phyloP scores from a whole-genome alignment of 2,329 filamentous ascomycete species.

The Gaeumannomyces tritici region DNA sequence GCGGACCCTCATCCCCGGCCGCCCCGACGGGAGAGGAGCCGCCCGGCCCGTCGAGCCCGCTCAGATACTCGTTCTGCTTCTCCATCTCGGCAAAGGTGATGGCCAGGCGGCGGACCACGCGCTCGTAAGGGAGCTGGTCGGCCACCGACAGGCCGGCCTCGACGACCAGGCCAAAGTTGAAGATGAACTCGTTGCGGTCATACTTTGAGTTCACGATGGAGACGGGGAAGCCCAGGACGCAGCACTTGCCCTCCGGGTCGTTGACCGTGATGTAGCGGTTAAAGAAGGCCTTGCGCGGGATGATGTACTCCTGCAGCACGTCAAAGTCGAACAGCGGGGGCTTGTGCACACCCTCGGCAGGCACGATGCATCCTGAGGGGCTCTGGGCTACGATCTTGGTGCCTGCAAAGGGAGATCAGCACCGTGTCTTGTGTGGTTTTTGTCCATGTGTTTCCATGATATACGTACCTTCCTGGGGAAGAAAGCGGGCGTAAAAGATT shows the following conservation, averaged over 20 bases:
- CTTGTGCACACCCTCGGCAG: conserved; percentile 22
- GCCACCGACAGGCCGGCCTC: conserved; percentile 27
- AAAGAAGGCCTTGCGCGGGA: conserved; percentile 90
- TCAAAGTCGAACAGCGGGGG: conserved; percentile 74
- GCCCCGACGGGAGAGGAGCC: conserved; percentile 3
- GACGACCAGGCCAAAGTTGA: conserved; percentile 77
- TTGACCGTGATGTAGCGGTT: conserved; percentile 79
- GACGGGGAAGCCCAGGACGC: conserved; percentile 80
- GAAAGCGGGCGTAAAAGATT: conserved; percentile 62
- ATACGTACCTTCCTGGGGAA: conserved; percentile 50
- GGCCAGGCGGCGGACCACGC: conserved; percentile 77
- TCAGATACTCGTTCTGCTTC: conserved; percentile 80
- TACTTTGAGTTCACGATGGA: conserved; percentile 78
- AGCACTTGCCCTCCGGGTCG: conserved; percentile 59
- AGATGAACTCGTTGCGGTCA: conserved; percentile 91
- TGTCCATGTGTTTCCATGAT: no score
- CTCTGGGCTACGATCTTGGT: conserved; percentile 55
- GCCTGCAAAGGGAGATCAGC: conserved; percentile 30
- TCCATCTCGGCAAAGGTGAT: conserved; percentile 82
- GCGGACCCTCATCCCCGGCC: conserved; percentile 30
- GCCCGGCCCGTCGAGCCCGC: conserved; percentile 18
- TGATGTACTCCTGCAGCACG: conserved; percentile 82
- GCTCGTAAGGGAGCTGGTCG: conserved; percentile 72
- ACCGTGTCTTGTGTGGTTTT: not conserved
- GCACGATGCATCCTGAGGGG: conserved; percentile 52